Percentiles rank a stretch among this genome's conserved stretches.
Conservation (phyloP, 345 rosid species). For the Raphanus sativus region DNA sequence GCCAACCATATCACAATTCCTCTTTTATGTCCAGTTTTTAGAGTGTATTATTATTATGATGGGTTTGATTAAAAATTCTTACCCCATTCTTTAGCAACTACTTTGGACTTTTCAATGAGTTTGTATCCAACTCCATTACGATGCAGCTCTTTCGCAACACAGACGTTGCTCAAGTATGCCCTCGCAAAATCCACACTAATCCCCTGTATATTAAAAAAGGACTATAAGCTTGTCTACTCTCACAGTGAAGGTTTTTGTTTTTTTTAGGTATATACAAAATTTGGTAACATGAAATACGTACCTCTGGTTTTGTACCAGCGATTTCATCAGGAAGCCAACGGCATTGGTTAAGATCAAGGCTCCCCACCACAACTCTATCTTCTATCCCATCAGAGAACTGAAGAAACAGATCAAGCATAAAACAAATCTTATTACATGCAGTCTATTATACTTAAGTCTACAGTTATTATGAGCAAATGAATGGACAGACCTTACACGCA, state of each 20-base stretch:
- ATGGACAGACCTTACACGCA: conserved; percentile 78
- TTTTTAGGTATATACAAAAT: not conserved
- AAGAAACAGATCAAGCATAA: conserved; percentile 9
- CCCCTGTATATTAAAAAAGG: conserved; percentile 43
- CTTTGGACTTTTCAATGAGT: conserved; percentile 56
- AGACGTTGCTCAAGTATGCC: conserved; percentile 89
- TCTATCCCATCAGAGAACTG: conserved; percentile 64
- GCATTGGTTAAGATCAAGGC: conserved; percentile 89
- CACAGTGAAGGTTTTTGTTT: not conserved
- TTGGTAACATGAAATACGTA: conserved; percentile 43
- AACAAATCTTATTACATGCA: not conserved
- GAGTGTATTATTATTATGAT: not conserved
- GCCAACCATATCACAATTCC: conserved; percentile 21
- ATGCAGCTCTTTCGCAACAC: conserved; percentile 85
- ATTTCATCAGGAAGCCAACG: conserved; percentile 85
- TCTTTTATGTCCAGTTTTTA: not conserved
- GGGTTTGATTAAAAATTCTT: conserved; percentile 33
- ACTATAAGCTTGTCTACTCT: not conserved
- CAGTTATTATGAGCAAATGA: conserved; percentile 1
- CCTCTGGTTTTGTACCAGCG: conserved; percentile 80
- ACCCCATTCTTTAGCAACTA: conserved; percentile 85
- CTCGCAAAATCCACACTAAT: conserved; percentile 66
- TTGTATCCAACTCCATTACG: conserved; percentile 72
- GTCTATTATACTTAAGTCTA: too few relatives aligned
- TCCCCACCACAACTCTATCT: conserved; percentile 83